Percentiles rank a stretch among this genome's conserved stretches.
These are phyloP conservation scores for Meyerozyma smithsonii DNA, from an alignment of 1,139 yeast genomes.

Conservation along the genomic window DNA sequence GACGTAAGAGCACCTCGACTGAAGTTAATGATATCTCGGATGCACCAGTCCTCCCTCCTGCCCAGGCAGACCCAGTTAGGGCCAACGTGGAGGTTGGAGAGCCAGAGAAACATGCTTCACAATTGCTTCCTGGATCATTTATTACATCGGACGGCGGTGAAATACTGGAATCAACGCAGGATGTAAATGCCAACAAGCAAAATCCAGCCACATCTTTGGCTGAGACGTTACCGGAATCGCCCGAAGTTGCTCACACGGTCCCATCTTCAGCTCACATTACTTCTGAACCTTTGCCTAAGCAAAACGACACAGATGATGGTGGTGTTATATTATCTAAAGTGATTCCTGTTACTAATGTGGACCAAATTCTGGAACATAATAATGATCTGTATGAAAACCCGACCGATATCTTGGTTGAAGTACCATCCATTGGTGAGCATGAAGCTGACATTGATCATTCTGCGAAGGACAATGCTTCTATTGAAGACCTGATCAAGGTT, in stretches of 20 bases:
- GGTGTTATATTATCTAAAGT: neutral
- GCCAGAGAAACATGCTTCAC: too few relatives aligned
- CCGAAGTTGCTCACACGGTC: neutral
- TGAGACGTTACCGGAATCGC: neutral
- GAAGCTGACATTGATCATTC: neutral
- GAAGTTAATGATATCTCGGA: neutral
- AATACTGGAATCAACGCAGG: neutral
- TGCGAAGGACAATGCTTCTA: neutral
- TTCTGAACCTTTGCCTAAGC: neutral
- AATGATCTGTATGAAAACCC: neutral
- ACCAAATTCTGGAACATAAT: neutral
- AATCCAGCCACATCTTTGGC: neutral
- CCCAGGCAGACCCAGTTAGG: neutral
- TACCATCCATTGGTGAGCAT: neutral
- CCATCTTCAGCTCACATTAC: neutral
- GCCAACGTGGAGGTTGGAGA: too few relatives aligned
- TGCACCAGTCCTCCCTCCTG: neutral
- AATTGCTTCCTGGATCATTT: neutral
- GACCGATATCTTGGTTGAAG: neutral
- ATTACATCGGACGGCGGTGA: neutral
- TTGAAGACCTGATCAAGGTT: neutral
- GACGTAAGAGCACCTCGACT: neutral
- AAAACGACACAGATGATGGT: neutral
- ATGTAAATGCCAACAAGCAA: neutral
- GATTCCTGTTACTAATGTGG: neutral